Percentiles rank a stretch among this genome's conserved stretches.
Conservation (phyloP, 2,329 filamentous ascomycete species). For the Akanthomyces dipterigenus region DNA sequence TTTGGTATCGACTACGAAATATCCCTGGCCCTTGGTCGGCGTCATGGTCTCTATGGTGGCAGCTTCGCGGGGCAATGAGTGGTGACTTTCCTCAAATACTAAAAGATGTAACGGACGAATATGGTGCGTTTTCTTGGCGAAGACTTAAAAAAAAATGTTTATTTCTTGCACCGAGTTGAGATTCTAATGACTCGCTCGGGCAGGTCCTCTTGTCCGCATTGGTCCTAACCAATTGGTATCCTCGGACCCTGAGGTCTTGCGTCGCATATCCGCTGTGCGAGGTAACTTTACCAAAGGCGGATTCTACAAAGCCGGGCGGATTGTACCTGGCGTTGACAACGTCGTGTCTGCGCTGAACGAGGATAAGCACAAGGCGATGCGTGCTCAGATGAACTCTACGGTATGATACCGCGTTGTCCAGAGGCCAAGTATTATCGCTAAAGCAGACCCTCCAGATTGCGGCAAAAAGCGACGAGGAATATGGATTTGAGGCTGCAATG, state of each 20-base stretch:
- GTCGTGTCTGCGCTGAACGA: conserved; percentile 45
- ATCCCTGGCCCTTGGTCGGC: conserved; percentile 21
- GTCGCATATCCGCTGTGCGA: conserved; percentile 30
- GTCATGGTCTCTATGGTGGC: conserved; percentile 25
- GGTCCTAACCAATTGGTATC: conserved; percentile 36
- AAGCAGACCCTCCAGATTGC: conserved; percentile 34
- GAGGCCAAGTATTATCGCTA: neutral
- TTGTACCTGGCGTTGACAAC: conserved; percentile 49
- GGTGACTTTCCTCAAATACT: conserved; percentile 23
- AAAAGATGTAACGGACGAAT: conserved; percentile 19
- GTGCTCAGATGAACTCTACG: conserved; percentile 38
- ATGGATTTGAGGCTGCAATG: conserved; percentile 33
- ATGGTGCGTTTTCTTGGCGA: conserved; percentile 16
- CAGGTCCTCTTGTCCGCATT: conserved; percentile 32
- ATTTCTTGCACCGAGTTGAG: too few relatives aligned
- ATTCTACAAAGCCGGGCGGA: conserved; percentile 43
- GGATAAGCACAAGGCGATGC: conserved; percentile 30
- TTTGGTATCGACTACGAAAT: conserved; percentile 23
- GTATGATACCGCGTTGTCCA: conserved; percentile 23
- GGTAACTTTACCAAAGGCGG: conserved; percentile 29
- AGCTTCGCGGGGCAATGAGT: conserved; percentile 21
- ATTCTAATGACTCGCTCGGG: neutral
- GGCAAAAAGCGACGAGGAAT: conserved; percentile 41
- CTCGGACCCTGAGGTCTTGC: conserved; percentile 32
- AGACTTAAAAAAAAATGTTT: too few relatives aligned